Conservation (phyloP, 2,329 filamentous ascomycete genomes). For the Aschersonia sp. region DNA sequence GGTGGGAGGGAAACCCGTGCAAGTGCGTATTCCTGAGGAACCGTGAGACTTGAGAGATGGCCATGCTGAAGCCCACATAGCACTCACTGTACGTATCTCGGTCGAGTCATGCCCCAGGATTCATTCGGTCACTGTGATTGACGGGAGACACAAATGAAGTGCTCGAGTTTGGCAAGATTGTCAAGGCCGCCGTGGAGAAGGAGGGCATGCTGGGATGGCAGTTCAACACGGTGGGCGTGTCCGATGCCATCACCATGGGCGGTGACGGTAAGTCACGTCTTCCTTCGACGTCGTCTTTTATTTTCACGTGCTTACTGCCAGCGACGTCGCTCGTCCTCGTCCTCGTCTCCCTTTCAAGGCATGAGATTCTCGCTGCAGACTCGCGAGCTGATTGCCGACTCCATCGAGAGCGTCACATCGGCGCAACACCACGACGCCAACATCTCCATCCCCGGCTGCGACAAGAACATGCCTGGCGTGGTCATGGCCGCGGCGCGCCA, state of each 20-base stretch:
- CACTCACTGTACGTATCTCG: slow-evolving; percentile 23
- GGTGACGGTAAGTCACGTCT: slow-evolving; percentile 52
- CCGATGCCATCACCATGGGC: slow-evolving; percentile 91
- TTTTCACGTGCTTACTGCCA: too few species aligned
- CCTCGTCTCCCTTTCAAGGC: slow-evolving; percentile 34
- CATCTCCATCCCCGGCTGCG: slow-evolving; percentile 84
- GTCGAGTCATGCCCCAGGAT: neutral
- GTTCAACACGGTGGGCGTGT: slow-evolving; percentile 81
- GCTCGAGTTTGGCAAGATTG: slow-evolving; percentile 73
- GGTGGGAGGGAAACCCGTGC: slow-evolving; percentile 97
- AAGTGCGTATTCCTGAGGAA: slow-evolving; percentile 43
- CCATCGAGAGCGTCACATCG: slow-evolving; percentile 83
- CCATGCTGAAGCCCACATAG: slow-evolving; percentile 8
- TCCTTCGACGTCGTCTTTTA: neutral
- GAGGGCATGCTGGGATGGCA: slow-evolving; percentile 89
- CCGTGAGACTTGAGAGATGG: neutral
- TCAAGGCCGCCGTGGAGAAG: slow-evolving; percentile 68
- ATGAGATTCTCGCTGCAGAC: slow-evolving; percentile 91
- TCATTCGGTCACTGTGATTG: neutral
- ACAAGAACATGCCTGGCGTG: slow-evolving; percentile 96
- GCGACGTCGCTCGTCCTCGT: neutral
- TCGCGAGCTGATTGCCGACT: slow-evolving; percentile 86
- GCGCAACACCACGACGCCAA: slow-evolving; percentile 89
- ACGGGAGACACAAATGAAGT: slow-evolving; percentile 31
- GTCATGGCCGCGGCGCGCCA: slow-evolving; percentile 84